Conservation (phyloP, 148 eudicot species). For the Chenopodium suecicum region DNA sequence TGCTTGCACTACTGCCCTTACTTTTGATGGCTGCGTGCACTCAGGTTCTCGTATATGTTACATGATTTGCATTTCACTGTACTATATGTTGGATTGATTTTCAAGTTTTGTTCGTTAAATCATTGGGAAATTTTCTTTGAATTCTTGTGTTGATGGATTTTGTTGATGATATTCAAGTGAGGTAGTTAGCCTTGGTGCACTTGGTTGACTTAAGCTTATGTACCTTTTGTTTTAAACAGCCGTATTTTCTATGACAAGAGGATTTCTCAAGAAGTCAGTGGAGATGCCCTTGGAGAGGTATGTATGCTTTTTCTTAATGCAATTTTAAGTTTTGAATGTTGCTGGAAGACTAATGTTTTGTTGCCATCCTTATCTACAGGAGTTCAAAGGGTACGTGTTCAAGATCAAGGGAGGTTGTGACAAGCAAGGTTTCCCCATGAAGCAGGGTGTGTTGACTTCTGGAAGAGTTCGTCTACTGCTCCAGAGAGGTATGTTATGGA, state of each 20-base stretch:
- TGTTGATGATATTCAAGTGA: not conserved
- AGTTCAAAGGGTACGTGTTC: constrained; percentile 70
- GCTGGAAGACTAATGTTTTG: not conserved
- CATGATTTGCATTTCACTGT: not conserved
- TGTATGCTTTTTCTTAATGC: not conserved
- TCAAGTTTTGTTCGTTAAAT: not conserved
- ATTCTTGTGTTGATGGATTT: not conserved
- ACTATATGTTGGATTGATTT: not conserved
- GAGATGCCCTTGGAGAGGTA: constrained; percentile 78
- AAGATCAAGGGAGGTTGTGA: constrained; percentile 81
- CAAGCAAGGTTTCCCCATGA: constrained; percentile 85
- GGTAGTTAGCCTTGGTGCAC: not conserved
- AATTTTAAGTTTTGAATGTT: not conserved
- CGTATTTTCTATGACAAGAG: constrained; percentile 75
- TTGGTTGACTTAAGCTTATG: not conserved
- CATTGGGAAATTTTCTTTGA: not conserved
- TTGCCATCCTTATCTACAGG: constrained; percentile 31
- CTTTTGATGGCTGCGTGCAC: constrained; percentile 25
- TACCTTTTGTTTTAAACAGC: constrained; percentile 27
- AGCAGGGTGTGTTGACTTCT: constrained; percentile 80
- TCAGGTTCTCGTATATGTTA: constrained; percentile 28
- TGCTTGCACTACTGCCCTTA: constrained; percentile 10
- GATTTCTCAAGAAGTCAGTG: constrained; percentile 74
- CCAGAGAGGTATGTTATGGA: constrained; percentile 40
- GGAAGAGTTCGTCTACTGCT: constrained; percentile 74